Evolutionary conservation across 768 basidiomycete genomes (phyloP), one percentile per base, ranked within the genome.

Genomic region (Boletus bicolor): DNA sequence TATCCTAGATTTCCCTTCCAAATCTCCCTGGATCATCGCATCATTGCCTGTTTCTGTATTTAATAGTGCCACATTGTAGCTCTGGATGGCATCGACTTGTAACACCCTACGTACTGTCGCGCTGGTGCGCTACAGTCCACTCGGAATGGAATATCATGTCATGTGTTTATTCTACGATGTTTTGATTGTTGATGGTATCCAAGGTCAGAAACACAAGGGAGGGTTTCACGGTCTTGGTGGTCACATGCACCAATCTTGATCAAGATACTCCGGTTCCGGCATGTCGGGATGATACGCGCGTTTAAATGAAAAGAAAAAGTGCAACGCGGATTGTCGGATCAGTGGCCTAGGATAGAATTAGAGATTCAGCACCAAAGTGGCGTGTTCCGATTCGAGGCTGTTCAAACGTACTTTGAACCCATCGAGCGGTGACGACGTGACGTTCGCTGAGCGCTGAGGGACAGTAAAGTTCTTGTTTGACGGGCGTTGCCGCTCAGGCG

Each of bases 1-100:
- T 12, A 17, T 21, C 32, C n/a, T 46, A 45, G 41, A 56, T 51
- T 48, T 45, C n/a, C 7, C 15, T 47, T 44, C 37, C 24, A 38
- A 32, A 15, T 48, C 14, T 11, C n/a, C 21, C 11, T 42, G 43
- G 43, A 30, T 42, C 21, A 35, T 44, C 9, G 43, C 35, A 24
- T 28, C 19, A 7, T 35, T 11, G 10, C 34, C 11, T 44, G 38
- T 41, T 45, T 51, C 35, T 56, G 43, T 58, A 64, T 58, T 51
- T 37, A 15, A 38, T 37, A n/a, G 3, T 24, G 26, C 43, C 35
- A 7, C 5, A n/a, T 24, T 56, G 48, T 53, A 53, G 38, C 34
- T 47, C 37, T n/a, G 28, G 17, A 42, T 10, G 19, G 49, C 26
- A 42, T 47, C 10, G 15, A 44, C 48, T 17, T 38, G 37, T 30